Base-by-base conservation (phyloP, 139 green algal genomes). In the Chlorella vulgaris region DNA sequence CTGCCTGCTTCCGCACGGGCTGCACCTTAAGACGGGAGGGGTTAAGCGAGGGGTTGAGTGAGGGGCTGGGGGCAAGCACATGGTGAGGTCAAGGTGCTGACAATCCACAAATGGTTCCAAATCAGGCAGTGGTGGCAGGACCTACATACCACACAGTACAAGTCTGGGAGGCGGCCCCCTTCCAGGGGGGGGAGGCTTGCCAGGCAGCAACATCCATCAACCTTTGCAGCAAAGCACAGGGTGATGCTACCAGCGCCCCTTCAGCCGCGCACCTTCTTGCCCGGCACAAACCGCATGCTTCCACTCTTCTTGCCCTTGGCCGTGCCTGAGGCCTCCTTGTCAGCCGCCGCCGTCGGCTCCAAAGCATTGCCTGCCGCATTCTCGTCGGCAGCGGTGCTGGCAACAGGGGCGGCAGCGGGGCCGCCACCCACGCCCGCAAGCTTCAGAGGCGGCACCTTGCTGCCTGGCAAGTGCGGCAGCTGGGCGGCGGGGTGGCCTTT, bases 401-500 rank as follows among this genome's bases (percentile, higher is more conserved):
- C 24, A 24, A 24, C 55, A 42, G 38, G 21, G 8, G 19, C 13
- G 6, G 7, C 24, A 24, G 19, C 1, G 73, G 5, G 7, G 53
- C 51, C 3, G 73, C 24, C 0, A 10, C 35, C n/a, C 35, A 35
- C 22, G 7, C 40, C 40, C 38, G 50, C 42, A 28, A 80, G 74
- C 74, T 80, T 80, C n/a, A 80, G 74, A 1, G 74, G 74, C 15
- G 74, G 74, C 55, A 70, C 74, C 39, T 80, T 70, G n/a, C n/a
- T n/a, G n/a, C n/a, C n/a, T n/a, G n/a, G n/a, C 22, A 80, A 36
- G 3, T 36, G 19, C 3, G 74, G 74, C 74, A 80, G 61, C 74
- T 69, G 58, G 3, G 74, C 39, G 0, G 74, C 39, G 74, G 58
- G 55, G 28, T 40, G 74, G 6, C 31, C 74, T 38, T 69, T 69